Percentiles rank a stretch among this genome's conserved stretches.
Evolutionary conservation across 306 rosid genomes (phyloP).

Genomic region (Glycyrrhiza uralensis): DNA sequence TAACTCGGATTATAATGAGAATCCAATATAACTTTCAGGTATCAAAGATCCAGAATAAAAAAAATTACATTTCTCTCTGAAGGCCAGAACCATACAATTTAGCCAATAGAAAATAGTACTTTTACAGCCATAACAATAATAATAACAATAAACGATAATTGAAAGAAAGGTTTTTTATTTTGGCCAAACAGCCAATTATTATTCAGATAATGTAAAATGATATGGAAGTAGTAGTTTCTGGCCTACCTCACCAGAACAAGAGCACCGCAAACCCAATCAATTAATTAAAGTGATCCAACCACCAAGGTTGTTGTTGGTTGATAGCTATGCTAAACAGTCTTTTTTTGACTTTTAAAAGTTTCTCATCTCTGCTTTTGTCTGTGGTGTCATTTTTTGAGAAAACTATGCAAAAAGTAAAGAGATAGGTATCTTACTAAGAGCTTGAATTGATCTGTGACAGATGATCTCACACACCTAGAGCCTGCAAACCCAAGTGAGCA

Average conservation of each 20-base stretch:
- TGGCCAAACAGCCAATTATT: not conserved
- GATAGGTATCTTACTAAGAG: slow-evolving; percentile 49
- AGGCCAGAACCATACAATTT: too few relatives aligned
- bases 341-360: not conserved
- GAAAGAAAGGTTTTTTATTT: not conserved
- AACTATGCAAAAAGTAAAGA: not conserved
- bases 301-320: not conserved
- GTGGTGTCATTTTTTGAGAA: slow-evolving; percentile 10
- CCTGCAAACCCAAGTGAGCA: slow-evolving; percentile 50
- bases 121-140: too few relatives aligned
- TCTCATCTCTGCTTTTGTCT: not conserved
- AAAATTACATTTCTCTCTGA: too few relatives aligned
- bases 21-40: too few relatives aligned
- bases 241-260: not conserved
- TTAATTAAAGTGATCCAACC: not conserved
- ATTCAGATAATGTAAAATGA: not conserved
- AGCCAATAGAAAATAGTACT: too few relatives aligned
- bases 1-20: too few relatives aligned
- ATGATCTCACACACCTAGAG: slow-evolving; percentile 69
- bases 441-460: slow-evolving; percentile 66
- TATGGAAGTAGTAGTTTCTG: not conserved
- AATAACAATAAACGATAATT: too few relatives aligned
- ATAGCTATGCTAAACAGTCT: not conserved
- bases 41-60: too few relatives aligned
- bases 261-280: not conserved